phyloP scores from a whole-genome alignment of 495 filamentous ascomycete genomes.

The Gamarada debralockiae region DNA sequence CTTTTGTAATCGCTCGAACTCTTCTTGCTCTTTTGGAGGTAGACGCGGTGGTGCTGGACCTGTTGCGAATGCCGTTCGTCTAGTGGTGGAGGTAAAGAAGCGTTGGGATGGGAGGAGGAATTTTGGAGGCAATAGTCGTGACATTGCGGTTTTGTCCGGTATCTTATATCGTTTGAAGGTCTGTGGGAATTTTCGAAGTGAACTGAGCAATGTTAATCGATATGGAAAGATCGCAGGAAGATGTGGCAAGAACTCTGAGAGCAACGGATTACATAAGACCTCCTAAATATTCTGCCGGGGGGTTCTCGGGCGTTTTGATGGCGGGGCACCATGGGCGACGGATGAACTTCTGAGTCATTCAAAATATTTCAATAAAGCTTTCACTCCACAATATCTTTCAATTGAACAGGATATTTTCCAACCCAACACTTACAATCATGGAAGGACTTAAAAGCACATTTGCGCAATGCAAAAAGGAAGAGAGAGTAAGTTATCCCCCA shows the following conservation, averaged over 20 bases:
- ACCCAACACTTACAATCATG: conserved; percentile 33
- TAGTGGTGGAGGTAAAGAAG: conserved; percentile 24
- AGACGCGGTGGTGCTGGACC: conserved; percentile 78
- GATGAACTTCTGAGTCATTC: conserved; percentile 24
- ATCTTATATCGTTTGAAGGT: neutral
- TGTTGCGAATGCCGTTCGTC: conserved; percentile 23
- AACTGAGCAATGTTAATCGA: neutral
- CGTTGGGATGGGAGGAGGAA: conserved; percentile 34
- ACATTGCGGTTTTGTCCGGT: conserved; percentile 9
- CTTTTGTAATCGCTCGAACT: conserved; percentile 82
- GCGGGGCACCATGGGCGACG: conserved; percentile 3
- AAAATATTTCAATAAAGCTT: conserved; percentile 1
- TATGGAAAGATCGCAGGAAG: neutral
- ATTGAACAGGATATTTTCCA: conserved; percentile 11
- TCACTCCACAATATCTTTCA: neutral
- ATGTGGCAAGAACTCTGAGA: conserved; percentile 5
- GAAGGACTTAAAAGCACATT: conserved; percentile 86
- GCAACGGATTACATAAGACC: neutral
- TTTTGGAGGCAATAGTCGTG: conserved; percentile 22
- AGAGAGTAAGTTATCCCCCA: conserved; percentile 45
- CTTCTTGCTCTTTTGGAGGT: conserved; percentile 82
- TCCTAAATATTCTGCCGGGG: conserved; percentile 14
- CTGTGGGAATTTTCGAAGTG: too few relatives aligned
- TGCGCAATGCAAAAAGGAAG: conserved; percentile 76
- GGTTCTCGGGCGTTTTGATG: conserved; percentile 15